These are phyloP conservation scores for Gastroboletus turbinatus DNA, from an alignment of 1,284 basidiomycete species.

Conservation along the genomic window DNA sequence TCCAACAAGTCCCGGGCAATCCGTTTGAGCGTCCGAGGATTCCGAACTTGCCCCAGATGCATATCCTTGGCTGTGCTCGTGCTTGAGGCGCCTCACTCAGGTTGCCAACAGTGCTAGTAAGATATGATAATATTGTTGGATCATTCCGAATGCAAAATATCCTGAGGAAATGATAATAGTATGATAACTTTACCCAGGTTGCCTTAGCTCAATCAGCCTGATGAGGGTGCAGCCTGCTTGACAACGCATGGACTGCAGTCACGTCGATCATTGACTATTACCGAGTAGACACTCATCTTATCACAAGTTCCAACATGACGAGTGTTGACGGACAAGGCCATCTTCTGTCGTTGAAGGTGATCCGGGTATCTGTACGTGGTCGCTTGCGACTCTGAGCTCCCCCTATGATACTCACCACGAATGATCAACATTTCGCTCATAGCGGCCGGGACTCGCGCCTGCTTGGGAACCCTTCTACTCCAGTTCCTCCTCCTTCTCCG, in stretches of 20 bases:
- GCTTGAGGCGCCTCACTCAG: too few relatives aligned
- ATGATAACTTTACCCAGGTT: too few relatives aligned
- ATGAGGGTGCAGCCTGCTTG: too few relatives aligned
- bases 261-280: neutral
- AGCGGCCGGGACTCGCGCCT: constrained; percentile 73
- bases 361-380: constrained; percentile 73
- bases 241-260: neutral
- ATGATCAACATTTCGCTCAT: constrained; percentile 7
- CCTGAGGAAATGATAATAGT: too few relatives aligned
- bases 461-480: constrained; percentile 85
- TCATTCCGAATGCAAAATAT: too few relatives aligned
- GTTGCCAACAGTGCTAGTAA: too few relatives aligned
- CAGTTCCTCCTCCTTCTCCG: constrained; percentile 73
- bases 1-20: too few relatives aligned
- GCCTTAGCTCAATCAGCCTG: too few relatives aligned
- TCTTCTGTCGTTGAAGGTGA: constrained; percentile 73
- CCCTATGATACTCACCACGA: neutral
- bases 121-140: too few relatives aligned
- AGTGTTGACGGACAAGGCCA: constrained; percentile 54
- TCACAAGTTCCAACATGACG: constrained; percentile 10
- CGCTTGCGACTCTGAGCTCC: constrained; percentile 3
- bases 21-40: too few relatives aligned
- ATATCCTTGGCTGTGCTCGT: too few relatives aligned
- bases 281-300: neutral
- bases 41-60: too few relatives aligned